phyloP scores from a whole-genome alignment of 305 asterid species.

The Euphrasia arctica region DNA sequence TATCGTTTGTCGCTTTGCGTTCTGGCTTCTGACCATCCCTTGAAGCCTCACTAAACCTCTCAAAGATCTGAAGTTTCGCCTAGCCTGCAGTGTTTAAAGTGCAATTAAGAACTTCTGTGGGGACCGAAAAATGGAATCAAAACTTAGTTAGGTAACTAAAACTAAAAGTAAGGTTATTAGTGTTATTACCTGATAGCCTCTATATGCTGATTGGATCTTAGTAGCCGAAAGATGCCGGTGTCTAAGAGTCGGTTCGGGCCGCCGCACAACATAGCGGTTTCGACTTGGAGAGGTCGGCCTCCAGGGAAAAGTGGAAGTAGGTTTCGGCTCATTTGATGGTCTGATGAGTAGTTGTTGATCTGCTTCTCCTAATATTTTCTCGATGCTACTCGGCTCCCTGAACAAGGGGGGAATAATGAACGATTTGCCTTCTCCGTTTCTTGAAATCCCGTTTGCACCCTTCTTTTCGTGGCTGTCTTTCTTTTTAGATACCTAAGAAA shows the following conservation, averaged over 20 bases:
- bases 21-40: conserved; percentile 79
- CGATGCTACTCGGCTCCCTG: conserved; percentile 89
- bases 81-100: conserved; percentile 49
- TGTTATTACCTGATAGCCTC: conserved; percentile 71
- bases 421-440: conserved; percentile 57
- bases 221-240: conserved; percentile 60
- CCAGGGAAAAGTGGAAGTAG: conserved; percentile 28
- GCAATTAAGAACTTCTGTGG: too few species aligned
- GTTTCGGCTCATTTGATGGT: conserved; percentile 44
- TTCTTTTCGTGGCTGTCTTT: conserved; percentile 61
- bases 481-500: conserved; percentile 56
- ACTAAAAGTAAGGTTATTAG: too few species aligned
- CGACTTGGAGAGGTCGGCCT: conserved; percentile 41
- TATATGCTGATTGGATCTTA: conserved; percentile 72
- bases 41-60: conserved; percentile 95
- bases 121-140: too few species aligned
- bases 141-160: too few species aligned
- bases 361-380: conserved; percentile 83
- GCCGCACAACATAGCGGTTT: conserved; percentile 47
- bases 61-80: conserved; percentile 76
- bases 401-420: conserved; percentile 82
- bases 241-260: conserved; percentile 61
- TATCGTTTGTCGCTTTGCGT: conserved; percentile 66
- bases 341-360: conserved; percentile 62
- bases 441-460: conserved; percentile 56